A percentile compares a stretch with the other conserved stretches of the same genome.
phyloP scores from a whole-genome alignment of 225 moss, liverwort and hornwort genomes.

The Climacium dendroides region DNA sequence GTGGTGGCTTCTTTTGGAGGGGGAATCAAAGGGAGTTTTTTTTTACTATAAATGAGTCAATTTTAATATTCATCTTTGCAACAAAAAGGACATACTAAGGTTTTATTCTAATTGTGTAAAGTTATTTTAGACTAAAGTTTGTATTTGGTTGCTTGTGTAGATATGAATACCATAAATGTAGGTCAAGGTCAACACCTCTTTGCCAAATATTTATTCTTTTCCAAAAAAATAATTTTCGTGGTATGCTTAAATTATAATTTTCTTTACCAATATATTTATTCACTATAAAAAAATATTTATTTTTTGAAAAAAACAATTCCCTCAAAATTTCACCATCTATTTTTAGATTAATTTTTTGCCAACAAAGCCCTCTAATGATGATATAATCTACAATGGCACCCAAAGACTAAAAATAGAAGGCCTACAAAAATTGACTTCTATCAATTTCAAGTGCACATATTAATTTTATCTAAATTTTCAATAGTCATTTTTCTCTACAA shows the following conservation, averaged over 20 bases:
- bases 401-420: neutral
- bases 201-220: neutral
- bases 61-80: neutral
- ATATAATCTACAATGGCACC: fast-evolving
- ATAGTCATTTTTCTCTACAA: no score
- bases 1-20: fast-evolving
- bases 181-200: fast-evolving
- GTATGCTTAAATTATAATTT: neutral
- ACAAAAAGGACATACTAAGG: neutral
- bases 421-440: neutral
- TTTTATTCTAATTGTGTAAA: neutral
- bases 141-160: neutral
- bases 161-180: neutral
- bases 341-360: fast-evolving
- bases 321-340: fast-evolving
- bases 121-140: neutral
- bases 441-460: neutral
- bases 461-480: neutral
- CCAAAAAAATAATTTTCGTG: fast-evolving
- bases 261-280: neutral
- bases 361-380: fast-evolving
- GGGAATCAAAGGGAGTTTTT: fast-evolving
- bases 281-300: fast-evolving
- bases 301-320: neutral
- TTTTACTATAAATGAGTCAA: no score